A percentile compares a stretch with the other conserved stretches of the same genome.
These are phyloP conservation scores for Ailanthus altissimus DNA, from an alignment of 345 rosid genomes.

Conservation along the genomic window DNA sequence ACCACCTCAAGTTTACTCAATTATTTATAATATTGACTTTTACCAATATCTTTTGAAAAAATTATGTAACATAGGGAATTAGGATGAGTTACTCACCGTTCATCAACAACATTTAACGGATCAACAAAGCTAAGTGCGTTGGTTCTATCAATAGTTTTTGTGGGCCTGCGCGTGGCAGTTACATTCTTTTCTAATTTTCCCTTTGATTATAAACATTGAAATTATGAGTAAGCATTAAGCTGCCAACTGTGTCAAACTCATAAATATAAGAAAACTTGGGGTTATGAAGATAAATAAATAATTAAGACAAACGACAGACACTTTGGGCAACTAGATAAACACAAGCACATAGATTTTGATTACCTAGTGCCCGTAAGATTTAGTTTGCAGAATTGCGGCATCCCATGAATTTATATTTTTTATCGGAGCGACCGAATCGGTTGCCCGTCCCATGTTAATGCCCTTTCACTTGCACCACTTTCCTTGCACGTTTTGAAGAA, in stretches of 20 bases:
- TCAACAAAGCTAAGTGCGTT: background rate
- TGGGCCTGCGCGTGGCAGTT: background rate
- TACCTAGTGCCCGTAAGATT: background rate
- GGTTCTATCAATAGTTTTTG: background rate
- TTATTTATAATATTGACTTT: no score
- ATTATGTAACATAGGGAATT: no score
- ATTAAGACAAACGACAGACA: background rate
- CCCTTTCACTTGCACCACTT: background rate
- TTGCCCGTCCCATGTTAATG: background rate
- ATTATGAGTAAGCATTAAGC: no score
- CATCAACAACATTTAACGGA: background rate
- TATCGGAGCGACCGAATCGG: background rate
- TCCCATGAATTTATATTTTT: background rate
- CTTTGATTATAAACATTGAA: background rate
- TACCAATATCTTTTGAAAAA: no score
- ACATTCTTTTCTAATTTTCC: background rate
- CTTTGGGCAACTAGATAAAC: background rate
- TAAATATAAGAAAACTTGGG: background rate
- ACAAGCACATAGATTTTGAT: background rate
- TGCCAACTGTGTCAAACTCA: no score
- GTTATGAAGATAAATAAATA: background rate
- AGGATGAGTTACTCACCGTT: background rate
- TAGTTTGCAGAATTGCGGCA: background rate
- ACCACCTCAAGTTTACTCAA: no score
- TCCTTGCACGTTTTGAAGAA: background rate